Conservation (phyloP, 1,139 yeast species). For the Yamadazyma trypodendri region DNA sequence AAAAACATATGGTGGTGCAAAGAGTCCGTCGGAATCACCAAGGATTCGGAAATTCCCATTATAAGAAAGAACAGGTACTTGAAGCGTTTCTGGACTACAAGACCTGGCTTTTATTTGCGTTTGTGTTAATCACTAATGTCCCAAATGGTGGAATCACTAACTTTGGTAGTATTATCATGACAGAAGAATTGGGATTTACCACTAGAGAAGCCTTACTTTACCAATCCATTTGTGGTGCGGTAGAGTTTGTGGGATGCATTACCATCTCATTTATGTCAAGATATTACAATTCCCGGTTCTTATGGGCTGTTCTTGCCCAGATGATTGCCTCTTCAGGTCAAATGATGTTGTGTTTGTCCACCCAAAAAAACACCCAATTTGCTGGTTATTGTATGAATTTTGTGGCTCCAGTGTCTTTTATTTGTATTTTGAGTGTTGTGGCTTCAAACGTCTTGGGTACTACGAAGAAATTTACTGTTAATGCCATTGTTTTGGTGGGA, state of each 20-base stretch:
- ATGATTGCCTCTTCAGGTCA: conserved; percentile 36
- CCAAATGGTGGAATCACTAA: conserved; percentile 43
- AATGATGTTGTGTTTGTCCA: conserved; percentile 51
- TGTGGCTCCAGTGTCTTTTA: conserved; percentile 40
- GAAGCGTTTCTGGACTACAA: conserved; percentile 51
- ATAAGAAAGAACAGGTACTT: conserved; percentile 53
- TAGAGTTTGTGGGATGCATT: conserved; percentile 43
- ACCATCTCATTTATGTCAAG: conserved; percentile 26
- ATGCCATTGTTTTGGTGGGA: conserved; percentile 59
- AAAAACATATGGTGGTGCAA: conserved; percentile 39
- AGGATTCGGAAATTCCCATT: conserved; percentile 56
- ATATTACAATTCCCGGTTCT: conserved; percentile 34
- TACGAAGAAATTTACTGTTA: conserved; percentile 62
- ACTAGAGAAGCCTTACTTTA: conserved; percentile 27
- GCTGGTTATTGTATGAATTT: conserved; percentile 38
- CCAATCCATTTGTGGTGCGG: conserved; percentile 38
- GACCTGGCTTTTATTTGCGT: conserved; percentile 41
- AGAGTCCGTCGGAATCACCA: conserved; percentile 42
- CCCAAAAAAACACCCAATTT: conserved; percentile 30
- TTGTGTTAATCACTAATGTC: conserved; percentile 26
- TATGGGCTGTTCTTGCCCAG: conserved; percentile 43
- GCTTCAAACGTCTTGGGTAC: conserved; percentile 68
- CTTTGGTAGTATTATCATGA: conserved; percentile 46
- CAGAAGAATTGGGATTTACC: conserved; percentile 42
- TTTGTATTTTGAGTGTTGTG: conserved; percentile 48